These are phyloP conservation scores for Setaria italica DNA, from an alignment of 202 grass and related monocot genomes.

Conservation along the genomic window DNA sequence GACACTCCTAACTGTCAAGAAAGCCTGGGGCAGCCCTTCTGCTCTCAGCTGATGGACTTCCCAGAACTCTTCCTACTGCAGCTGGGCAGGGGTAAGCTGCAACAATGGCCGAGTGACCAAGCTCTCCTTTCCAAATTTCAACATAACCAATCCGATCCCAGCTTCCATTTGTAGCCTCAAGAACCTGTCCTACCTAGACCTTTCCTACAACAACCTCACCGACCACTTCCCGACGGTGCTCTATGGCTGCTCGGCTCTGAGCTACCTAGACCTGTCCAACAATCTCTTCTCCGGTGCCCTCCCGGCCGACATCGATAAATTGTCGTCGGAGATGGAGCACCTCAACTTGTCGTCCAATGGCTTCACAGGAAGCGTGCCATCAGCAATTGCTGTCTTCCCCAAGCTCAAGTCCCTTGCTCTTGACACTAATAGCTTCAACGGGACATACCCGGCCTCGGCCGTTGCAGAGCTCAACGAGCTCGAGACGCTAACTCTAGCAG, in stretches of 20 bases:
- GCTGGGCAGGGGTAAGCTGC: constrained; percentile 45
- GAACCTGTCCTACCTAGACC: constrained; percentile 44
- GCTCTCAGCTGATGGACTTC: constrained; percentile 54
- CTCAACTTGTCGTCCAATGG: constrained; percentile 49
- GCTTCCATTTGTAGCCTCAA: constrained; percentile 53
- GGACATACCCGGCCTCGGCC: constrained; percentile 39
- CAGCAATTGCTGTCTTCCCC: constrained; percentile 25
- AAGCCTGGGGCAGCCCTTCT: constrained; percentile 50
- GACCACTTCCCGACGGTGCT: constrained; percentile 49
- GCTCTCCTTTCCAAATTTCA: constrained; percentile 4
- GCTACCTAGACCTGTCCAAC: constrained; percentile 52
- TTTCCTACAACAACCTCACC: constrained; percentile 58
- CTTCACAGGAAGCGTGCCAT: constrained; percentile 52
- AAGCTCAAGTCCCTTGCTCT: constrained; percentile 30
- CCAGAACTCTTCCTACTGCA: constrained; percentile 42
- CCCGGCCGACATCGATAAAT: constrained; percentile 37
- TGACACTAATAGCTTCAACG: constrained; percentile 58
- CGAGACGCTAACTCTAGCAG: constrained; percentile 40
- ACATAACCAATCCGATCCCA: constrained; percentile 43
- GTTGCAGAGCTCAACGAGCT: constrained; percentile 42
- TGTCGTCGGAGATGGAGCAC: constrained; percentile 48
- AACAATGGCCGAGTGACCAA: constrained; percentile 31
- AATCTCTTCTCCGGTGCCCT: constrained; percentile 52
- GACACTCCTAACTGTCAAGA: constrained; percentile 44
- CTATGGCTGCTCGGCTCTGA: constrained; percentile 53